Base-by-base conservation (phyloP, 805 yeast genomes). In the Saccharomycopsis synnaedendra region DNA sequence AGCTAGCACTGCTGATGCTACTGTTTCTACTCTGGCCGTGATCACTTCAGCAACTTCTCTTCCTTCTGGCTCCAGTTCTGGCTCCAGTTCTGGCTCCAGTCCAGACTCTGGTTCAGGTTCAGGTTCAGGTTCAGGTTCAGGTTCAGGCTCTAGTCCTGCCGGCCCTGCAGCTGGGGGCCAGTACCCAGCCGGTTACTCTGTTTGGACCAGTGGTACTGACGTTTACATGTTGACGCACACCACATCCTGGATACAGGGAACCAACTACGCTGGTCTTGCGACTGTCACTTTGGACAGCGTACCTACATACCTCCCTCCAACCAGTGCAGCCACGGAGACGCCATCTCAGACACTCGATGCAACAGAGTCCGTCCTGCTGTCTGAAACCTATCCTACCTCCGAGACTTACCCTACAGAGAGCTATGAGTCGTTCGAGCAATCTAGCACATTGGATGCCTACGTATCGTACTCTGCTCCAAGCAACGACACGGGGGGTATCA, bases 101-200 rank as follows among this genome's bases (percentile, higher is more conserved):
- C 2, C 19, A 19, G 19, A 2, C 2, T 19, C 19, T 1, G 19
- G 19, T 19, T 19, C 19, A 19, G 19, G 19, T 19, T 19, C 19
- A 19, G 19, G 19, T 19, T 19, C 19, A 19, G 19, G 2, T 19
- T 19, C 19, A 19, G 19, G 19, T 19, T 19, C 19, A 19, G 19
- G 19, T 19, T 19, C 19, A 19, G 19, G 19, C 19, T 29, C 38
- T 8, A 32, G 60, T 11, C 60, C 59, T 6, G 60, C 64, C 39
- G 65, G 62, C 55, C 59, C 62, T 47, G 59, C 56, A 33, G 60
- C 57, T 6, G 53, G 45, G 10, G 8, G 27, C 11, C 38, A 45
- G 32, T 39, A 44, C n/a, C 45, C 42, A 19, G 9, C 43, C 11
- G 48, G 39, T 32, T 36, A 39, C 8, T 34, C 47, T 28, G 37